Evolutionary conservation across 805 yeast genomes (phyloP).

Genomic region (Starmerella bombi): DNA sequence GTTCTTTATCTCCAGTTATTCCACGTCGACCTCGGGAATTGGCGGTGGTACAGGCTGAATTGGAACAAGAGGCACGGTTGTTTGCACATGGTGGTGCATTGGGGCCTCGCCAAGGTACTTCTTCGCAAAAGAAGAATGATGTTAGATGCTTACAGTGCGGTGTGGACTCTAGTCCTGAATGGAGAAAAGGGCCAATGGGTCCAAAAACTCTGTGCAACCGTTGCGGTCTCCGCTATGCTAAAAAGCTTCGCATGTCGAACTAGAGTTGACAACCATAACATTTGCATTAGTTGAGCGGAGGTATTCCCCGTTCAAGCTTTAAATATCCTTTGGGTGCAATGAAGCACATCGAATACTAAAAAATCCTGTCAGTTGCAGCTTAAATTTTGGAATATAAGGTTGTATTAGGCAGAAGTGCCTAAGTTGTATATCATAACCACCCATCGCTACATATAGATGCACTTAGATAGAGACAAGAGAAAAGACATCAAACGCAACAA

Average conservation of each 20-base stretch:
- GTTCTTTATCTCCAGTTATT: constrained; percentile 7
- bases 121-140: constrained; percentile 8
- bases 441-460: too few species aligned
- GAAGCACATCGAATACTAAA: too few species aligned
- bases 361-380: too few species aligned
- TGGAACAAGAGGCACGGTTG: constrained; percentile 3
- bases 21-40: constrained; percentile 17
- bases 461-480: too few species aligned
- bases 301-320: too few species aligned
- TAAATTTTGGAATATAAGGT: too few species aligned
- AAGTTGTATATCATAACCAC: too few species aligned
- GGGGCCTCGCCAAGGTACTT: background rate
- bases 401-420: too few species aligned
- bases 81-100: background rate
- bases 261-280: background rate
- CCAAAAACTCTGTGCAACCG: constrained; percentile 79
- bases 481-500: too few species aligned
- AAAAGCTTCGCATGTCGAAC: constrained; percentile 22
- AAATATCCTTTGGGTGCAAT: too few species aligned
- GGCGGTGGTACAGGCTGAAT: constrained; percentile 18
- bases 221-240: constrained; percentile 57
- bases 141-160: constrained; percentile 54
- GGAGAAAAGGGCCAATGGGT: constrained; percentile 86
- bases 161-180: constrained; percentile 68
- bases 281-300: background rate